phyloP scores from a whole-genome alignment of 148 eudicot genomes.

The Arbutus unedo region DNA sequence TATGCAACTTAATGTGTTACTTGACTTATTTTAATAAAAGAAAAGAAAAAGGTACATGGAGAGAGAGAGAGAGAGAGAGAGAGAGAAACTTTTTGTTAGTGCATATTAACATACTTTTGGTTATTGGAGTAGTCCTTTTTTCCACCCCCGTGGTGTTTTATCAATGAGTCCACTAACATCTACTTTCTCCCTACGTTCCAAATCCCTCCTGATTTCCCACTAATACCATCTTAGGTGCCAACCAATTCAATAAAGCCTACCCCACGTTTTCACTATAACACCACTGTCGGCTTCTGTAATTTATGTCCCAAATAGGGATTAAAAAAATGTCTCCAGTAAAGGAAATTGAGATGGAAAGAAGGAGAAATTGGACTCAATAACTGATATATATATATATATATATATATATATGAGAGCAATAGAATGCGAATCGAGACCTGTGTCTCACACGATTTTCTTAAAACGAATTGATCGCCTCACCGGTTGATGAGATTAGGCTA shows the following conservation, averaged over 20 bases:
- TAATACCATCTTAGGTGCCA: slow-evolving; percentile 2
- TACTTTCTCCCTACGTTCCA: not conserved
- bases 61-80: not conserved
- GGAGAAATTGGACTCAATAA: too few relatives aligned
- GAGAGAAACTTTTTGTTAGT: not conserved
- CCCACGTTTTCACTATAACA: not conserved
- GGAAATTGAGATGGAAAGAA: too few relatives aligned
- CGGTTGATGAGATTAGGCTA: too few relatives aligned
- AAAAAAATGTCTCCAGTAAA: too few relatives aligned
- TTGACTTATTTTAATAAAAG: too few relatives aligned
- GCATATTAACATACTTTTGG: not conserved
- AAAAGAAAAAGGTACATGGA: too few relatives aligned
- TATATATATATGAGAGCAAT: too few relatives aligned
- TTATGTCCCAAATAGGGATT: not conserved
- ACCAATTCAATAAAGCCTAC: not conserved
- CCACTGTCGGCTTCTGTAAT: not conserved
- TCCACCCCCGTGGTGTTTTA: not conserved
- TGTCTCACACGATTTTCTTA: too few relatives aligned
- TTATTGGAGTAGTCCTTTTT: not conserved
- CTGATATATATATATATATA: too few relatives aligned
- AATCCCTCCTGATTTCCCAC: slow-evolving; percentile 24
- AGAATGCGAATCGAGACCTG: too few relatives aligned
- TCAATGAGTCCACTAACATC: slow-evolving; percentile 20
- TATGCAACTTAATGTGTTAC: too few relatives aligned
- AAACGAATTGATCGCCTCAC: too few relatives aligned